Evolutionary conservation across 169 alveolate species (phyloP).

Genomic region (Eimeria acervulina): DNA sequence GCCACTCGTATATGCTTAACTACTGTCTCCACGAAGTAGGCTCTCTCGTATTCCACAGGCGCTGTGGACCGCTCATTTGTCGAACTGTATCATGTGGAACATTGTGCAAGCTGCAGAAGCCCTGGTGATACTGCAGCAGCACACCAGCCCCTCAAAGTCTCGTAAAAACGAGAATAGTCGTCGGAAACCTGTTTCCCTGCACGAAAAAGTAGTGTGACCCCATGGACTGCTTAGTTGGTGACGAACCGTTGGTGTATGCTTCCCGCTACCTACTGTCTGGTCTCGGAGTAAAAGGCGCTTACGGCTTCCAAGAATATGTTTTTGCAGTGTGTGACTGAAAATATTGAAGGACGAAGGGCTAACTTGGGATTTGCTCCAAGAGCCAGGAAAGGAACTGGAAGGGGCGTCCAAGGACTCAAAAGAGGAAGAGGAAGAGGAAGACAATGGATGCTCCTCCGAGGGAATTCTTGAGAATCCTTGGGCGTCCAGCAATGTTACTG

Average conservation of each 20-base stretch:
- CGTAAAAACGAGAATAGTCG: not conserved
- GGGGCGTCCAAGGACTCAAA: not conserved
- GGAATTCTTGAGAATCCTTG: not conserved
- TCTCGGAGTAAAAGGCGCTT: not conserved
- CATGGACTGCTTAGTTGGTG: not conserved
- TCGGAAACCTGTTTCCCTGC: not conserved
- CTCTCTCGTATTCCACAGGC: not conserved
- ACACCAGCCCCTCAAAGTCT: not conserved
- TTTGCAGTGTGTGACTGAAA: not conserved
- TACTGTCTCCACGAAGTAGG: constrained; percentile 52
- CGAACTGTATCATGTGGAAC: not conserved
- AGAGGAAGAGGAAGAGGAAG: constrained; percentile 3
- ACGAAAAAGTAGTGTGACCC: not conserved
- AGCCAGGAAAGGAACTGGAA: not conserved
- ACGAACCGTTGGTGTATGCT: not conserved
- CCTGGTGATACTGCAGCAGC: not conserved
- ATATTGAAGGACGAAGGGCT: constrained; percentile 45
- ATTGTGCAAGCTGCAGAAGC: not conserved
- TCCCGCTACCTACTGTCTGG: not conserved
- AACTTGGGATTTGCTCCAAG: constrained; percentile 46
- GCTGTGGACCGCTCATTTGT: not conserved
- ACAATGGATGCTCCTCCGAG: not conserved
- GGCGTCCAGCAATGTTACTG: not conserved
- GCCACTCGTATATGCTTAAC: constrained; percentile 27
- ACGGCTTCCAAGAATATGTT: not conserved